Conservation (phyloP, 2,329 filamentous ascomycete species). For the Trichothecium sympodiale region DNA sequence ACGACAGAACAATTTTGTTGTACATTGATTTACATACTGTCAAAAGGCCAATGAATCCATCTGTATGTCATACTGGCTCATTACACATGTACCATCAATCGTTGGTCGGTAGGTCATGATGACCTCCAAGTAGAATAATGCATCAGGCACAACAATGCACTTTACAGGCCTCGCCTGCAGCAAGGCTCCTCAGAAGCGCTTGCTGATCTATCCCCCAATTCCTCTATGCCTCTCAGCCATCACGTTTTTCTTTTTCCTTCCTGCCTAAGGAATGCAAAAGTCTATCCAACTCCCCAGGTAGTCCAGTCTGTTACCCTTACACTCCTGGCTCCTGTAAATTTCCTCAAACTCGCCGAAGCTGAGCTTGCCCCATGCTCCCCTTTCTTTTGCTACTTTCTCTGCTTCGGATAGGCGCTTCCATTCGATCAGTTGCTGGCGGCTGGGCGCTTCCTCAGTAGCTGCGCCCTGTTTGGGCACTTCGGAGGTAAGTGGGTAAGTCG, state of each 20-base stretch:
- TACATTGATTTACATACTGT: too few species aligned
- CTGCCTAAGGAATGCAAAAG: conserved; percentile 50
- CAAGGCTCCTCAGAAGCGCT: too few species aligned
- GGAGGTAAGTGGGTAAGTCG: not conserved
- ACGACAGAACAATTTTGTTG: too few species aligned
- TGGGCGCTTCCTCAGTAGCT: conserved; percentile 10
- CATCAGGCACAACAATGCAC: too few species aligned
- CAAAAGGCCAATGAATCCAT: too few species aligned
- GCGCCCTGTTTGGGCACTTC: not conserved
- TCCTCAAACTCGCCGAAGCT: conserved; percentile 70
- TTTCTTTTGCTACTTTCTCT: conserved; percentile 55
- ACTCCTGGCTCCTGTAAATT: conserved; percentile 59
- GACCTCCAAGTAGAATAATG: too few species aligned
- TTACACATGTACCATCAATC: too few species aligned
- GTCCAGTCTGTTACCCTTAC: conserved; percentile 53
- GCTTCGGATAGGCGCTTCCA: conserved; percentile 51
- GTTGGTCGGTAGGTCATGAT: too few species aligned
- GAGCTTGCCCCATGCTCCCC: conserved; percentile 73
- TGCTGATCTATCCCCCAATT: too few species aligned
- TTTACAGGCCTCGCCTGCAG: too few species aligned
- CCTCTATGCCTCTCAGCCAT: too few species aligned
- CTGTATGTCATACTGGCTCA: too few species aligned
- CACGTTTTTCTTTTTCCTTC: not conserved
- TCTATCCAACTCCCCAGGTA: conserved; percentile 91
- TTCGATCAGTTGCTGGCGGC: conserved; percentile 23